Evolutionary conservation across 345 rosid species (phyloP), one percentile per base, ranked within the genome.

Genomic region (Dipteronia sinensis): DNA sequence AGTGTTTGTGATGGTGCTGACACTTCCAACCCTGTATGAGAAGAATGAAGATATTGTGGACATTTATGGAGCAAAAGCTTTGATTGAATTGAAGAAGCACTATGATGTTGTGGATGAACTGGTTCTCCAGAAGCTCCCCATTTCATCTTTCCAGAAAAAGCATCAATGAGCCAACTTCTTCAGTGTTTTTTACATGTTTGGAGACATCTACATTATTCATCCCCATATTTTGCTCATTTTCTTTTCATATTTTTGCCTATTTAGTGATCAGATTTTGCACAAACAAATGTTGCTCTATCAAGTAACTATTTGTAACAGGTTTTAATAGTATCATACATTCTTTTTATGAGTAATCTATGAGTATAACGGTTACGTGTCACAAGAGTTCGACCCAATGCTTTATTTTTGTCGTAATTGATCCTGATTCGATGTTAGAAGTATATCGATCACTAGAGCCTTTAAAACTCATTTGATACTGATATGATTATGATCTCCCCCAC

Each of bases 31-130:
- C 75, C 80, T 84, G 51, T 86, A 82, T 66, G 89, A 82, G 76
- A 86, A 42, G 76, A 69, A 86, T 65, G 86, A 86, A 76, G 87
- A 86, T 19, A 65, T 12, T 2, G 89, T 81, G 11, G 89, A 86
- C 69, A 67, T 53, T 34, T 82, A 69, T 73, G 89, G 83, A 34
- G 86, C 77, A 69, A 84, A 84, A 77, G 84, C 77, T 27, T 76
- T 80, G 75, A 27, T 62, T 34, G 84, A 84, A 71, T 8, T 80
- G 5, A 86, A 78, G 78, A 82, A 84, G 77, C 86, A 82, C 46
- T 84, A 75, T 46, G 83, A 82, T 4, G 81, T 76, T 7, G n/a
- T 86, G 77, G 87, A 86, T 63, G 83, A 84, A 67, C 76, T 78
- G 77, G 34, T 77, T 58, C 75, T 76, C 22, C 83, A 76, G 9